Percentiles rank a stretch among this genome's conserved stretches.
These are phyloP conservation scores for Coelastrella sp. DNA, from an alignment of 139 green algal genomes.

Conservation along the genomic window DNA sequence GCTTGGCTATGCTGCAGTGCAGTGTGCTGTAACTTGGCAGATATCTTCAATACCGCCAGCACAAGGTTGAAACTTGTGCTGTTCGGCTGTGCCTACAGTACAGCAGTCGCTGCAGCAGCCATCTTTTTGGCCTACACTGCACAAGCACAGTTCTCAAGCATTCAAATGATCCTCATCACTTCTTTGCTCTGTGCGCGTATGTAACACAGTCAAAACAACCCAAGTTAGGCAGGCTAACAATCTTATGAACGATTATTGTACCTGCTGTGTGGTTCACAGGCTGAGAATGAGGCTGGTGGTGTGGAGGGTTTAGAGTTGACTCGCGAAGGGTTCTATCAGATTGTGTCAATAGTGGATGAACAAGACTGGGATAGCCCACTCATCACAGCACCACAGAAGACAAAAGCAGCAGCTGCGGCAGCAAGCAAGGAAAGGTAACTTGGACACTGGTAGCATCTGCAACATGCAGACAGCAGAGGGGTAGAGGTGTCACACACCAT, in stretches of 20 bases:
- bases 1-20: neutral
- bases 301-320: slow-evolving; percentile 3
- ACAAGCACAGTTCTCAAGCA: too few species aligned
- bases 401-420: neutral
- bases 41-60: neutral
- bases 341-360: slow-evolving; percentile 6
- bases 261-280: neutral
- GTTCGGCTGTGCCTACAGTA: neutral
- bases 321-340: slow-evolving; percentile 29
- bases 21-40: neutral
- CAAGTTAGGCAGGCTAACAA: neutral
- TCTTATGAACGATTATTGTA: neutral
- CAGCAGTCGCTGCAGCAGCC: neutral
- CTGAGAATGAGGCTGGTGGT: neutral
- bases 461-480: neutral
- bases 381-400: neutral
- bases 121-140: too few species aligned
- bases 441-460: neutral
- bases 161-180: too few species aligned
- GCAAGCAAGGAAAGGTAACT: neutral
- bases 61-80: too few species aligned
- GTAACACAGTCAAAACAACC: neutral
- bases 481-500: neutral
- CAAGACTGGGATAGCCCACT: neutral
- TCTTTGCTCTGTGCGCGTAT: too few species aligned